Evolutionary conservation across 73 alveolate genomes (phyloP).

Genomic region (Breviolum minutum): DNA sequence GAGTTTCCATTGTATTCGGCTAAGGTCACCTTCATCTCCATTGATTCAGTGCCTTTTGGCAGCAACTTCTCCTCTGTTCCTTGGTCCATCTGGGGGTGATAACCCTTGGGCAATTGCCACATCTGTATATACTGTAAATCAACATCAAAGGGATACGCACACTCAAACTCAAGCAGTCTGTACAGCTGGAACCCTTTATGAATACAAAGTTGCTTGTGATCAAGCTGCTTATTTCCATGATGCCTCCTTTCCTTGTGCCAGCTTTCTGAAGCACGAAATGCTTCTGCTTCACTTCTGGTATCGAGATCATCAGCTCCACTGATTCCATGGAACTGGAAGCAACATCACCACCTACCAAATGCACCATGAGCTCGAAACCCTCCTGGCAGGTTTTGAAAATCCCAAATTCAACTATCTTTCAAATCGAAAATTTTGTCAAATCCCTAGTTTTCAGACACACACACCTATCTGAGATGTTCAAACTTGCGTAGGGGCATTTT

Average conservation of each 20-base stretch:
- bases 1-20: constrained; percentile 80
- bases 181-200: no score
- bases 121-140: neutral
- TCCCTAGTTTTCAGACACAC: neutral
- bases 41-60: neutral
- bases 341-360: constrained; percentile 62
- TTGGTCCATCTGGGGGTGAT: neutral
- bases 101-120: neutral
- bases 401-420: neutral
- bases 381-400: neutral
- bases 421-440: neutral
- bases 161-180: no score
- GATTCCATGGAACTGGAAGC: constrained; percentile 68
- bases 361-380: neutral
- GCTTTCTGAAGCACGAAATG: constrained; percentile 27
- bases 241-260: constrained; percentile 24
- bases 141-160: neutral
- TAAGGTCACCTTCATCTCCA: constrained; percentile 35
- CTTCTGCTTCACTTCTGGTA: neutral
- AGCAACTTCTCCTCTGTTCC: constrained; percentile 47
- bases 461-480: no score
- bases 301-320: constrained; percentile 24
- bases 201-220: no score
- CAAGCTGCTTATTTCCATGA: constrained; percentile 20
- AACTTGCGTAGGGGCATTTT: no score